Conservation (phyloP, 2,329 filamentous ascomycete genomes). For the Cercospora sp. region DNA sequence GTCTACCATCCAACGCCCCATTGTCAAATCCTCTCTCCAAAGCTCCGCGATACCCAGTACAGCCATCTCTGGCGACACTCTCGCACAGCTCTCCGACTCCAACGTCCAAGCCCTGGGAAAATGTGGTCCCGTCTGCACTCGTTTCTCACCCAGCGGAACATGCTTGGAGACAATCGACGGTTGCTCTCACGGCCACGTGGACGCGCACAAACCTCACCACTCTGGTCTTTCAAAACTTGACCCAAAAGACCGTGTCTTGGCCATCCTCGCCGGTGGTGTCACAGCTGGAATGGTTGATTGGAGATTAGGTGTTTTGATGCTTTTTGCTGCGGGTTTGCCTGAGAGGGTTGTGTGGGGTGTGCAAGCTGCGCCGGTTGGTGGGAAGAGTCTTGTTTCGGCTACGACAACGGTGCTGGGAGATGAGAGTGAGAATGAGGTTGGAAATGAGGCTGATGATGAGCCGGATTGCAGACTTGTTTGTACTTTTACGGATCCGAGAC, state of each 20-base stretch:
- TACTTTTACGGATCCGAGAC: neutral
- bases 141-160: neutral
- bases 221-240: neutral
- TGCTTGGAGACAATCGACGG: neutral
- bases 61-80: neutral
- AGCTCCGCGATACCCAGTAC: neutral
- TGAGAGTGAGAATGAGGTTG: neutral
- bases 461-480: neutral
- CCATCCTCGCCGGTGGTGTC: neutral
- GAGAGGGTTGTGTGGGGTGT: neutral
- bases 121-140: neutral
- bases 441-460: neutral
- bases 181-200: neutral
- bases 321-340: neutral
- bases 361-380: neutral
- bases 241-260: neutral
- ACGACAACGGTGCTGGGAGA: neutral
- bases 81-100: neutral
- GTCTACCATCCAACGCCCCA: neutral
- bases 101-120: neutral
- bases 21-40: neutral
- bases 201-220: neutral
- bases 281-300: neutral
- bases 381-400: neutral
- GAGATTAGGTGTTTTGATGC: neutral